Percentiles rank a stretch among this genome's conserved stretches.
Conservation (phyloP, 768 basidiomycete genomes). For the Mycena albidolilacea region DNA sequence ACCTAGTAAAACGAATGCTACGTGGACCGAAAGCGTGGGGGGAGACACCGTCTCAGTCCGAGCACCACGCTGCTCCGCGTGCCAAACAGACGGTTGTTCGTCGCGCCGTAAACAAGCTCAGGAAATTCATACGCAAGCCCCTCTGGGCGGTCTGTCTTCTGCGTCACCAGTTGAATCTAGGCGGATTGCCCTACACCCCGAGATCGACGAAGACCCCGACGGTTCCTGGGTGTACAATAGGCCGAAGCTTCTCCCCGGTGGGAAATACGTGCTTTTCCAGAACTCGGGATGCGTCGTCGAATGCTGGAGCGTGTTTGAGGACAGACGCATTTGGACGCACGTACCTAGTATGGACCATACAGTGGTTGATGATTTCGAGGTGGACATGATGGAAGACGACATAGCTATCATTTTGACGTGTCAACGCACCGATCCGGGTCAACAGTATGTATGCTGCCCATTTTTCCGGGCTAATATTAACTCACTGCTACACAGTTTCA, state of each 20-base stretch:
- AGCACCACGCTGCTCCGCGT: too few relatives aligned
- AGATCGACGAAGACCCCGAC: not conserved
- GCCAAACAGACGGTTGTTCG: not conserved
- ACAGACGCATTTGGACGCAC: constrained; percentile 25
- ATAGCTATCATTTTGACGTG: not conserved
- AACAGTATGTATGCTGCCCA: not conserved
- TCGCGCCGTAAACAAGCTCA: not conserved
- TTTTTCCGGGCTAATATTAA: not conserved
- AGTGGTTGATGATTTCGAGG: constrained; percentile 15
- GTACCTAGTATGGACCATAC: not conserved
- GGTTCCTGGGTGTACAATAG: not conserved
- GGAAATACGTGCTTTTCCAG: constrained; percentile 20
- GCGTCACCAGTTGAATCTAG: not conserved
- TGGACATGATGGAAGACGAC: not conserved
- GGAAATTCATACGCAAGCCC: not conserved
- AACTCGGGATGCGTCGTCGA: constrained; percentile 21
- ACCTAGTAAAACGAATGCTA: not conserved
- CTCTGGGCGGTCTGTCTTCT: too few relatives aligned
- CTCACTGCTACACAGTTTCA: not conserved
- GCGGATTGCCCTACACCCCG: not conserved
- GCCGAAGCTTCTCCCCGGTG: constrained; percentile 17
- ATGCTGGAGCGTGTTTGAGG: constrained; percentile 25
- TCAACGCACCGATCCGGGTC: not conserved
- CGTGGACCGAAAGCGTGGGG: constrained; percentile 17
- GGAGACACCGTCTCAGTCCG: not conserved